Evolutionary conservation across 1,139 yeast genomes (phyloP), one percentile per base, ranked within the genome.

Genomic region (Yamadazyma membranifaciens): DNA sequence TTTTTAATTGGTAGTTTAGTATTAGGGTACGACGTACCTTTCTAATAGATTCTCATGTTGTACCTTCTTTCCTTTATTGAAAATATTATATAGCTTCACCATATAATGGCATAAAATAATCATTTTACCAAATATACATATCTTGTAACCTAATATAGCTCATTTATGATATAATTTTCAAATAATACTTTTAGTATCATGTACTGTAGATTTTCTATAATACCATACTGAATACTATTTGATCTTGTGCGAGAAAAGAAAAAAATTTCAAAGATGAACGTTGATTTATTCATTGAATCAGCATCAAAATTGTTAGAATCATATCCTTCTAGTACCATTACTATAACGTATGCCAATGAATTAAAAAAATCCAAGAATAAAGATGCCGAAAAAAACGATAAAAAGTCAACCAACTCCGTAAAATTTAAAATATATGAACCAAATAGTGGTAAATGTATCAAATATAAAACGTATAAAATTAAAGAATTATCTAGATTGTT

Each of bases 401-500:
- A 59, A 17, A 53, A 49, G 29, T 56, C 56, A 9, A 42, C 69
- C 51, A 59, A 65, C 56, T 57, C 54, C 42, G 80, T 84, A 14
- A 68, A 73, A 36, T 79, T 87, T 60, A 88, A 87, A 58, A 75
- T 88, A 0, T 85, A 63, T 52, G 92, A 89, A 55, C 81, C 95
- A 1, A 71, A 66, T 13, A 71, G 82, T 11, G 95, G 95, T 2
- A 73, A 81, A 34, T 75, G 86, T 43, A 76, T 85, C 59, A 75
- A 75, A 49, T 78, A 74, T 54, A 73, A 72, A 44, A 81, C 95
- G 0, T 65, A 68, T 47, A 83, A 83, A 52, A 64, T 75, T 36
- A 89, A 89, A 60, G 96, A 89, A 58, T 75, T 91, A 33, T 83
- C 92, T 13, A 76, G 92, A 52, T 60, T 91, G 26, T 65, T 88